Evolutionary conservation across 345 rosid genomes (phyloP), one percentile per base, ranked within the genome.

Genomic region (Eucalyptus guilfoylei): DNA sequence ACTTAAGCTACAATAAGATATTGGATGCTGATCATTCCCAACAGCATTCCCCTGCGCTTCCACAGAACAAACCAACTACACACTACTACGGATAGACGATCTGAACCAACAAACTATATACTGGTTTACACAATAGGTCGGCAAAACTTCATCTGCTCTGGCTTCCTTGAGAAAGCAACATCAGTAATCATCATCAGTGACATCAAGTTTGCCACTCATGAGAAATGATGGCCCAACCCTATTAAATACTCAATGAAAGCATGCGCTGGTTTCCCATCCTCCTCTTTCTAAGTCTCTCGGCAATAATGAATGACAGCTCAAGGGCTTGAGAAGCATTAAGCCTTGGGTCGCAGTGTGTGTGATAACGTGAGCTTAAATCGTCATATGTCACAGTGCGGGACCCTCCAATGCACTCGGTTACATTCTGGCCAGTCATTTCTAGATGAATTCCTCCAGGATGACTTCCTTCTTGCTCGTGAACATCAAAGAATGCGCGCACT

Each of bases 391-490:
- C 96, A 19, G 94, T 92, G 28, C 93, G 93, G 21, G 95, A 95
- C 42, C 96, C 96, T 90, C 96, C 96, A 49, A 95, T 91, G 92
- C 96, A 95, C 88, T 95, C 95, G 45, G 95, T 94, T 88, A 94
- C 96, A 54, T 94, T 94, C 91, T 94, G 95, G 4, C 96, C 96
- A 7, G 96, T 94, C 96, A 94, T 95, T 90, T 95, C 96, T 40
- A 95, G 93, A 92, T 95, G 96, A 87, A 95, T 86, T 48, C 95
- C 96, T 10, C 96, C 96, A 1, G 96, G 94, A 55, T 92, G 92
- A 91, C 96, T 95, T 49, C 96, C 95, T 92, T 94, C 95, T 93
- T 93, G 95, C 89, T 92, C 95, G 85, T 95, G 95, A 24, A 94
- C 94, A 87, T 95, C 95, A 86, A 95, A 94, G 94, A 95, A 94